phyloP scores from a whole-genome alignment of 176 grass and related monocot genomes.

The Aegilops speltoides region DNA sequence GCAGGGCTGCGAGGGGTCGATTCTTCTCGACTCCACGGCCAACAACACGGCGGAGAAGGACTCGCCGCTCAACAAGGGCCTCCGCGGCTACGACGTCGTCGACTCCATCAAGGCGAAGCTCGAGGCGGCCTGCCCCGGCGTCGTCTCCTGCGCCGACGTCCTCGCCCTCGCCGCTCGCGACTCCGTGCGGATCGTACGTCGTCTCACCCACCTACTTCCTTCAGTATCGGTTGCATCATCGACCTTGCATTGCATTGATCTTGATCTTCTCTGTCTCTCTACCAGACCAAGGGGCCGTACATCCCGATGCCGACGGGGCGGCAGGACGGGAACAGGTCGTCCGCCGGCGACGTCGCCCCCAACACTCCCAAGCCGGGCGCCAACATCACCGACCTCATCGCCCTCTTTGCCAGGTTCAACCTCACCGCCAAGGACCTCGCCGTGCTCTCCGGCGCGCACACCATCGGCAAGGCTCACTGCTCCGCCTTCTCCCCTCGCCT shows the following conservation, averaged over 20 bases:
- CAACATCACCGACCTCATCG: conserved; percentile 42
- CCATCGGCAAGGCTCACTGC: conserved; percentile 49
- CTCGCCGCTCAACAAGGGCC: conserved; percentile 54
- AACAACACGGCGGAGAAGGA: conserved; percentile 65
- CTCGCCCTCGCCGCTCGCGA: background rate
- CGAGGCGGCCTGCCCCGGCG: conserved; percentile 27
- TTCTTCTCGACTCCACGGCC: conserved; percentile 62
- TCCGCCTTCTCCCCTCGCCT: conserved; percentile 39
- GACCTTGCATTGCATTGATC: no score
- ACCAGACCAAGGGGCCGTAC: conserved; percentile 57
- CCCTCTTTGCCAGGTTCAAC: conserved; percentile 14
- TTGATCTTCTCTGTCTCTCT: no score
- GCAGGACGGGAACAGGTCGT: conserved; percentile 52
- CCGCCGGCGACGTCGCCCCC: conserved; percentile 33
- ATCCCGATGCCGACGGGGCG: conserved; percentile 37
- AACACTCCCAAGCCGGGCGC: conserved; percentile 41
- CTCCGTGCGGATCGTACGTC: conserved; percentile 12
- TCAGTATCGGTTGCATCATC: no score
- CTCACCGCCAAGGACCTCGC: conserved; percentile 14
- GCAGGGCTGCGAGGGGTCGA: conserved; percentile 70
- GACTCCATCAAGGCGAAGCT: conserved; percentile 66
- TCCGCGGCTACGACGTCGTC: conserved; percentile 50
- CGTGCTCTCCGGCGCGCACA: conserved; percentile 41
- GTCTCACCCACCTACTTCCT: no score
- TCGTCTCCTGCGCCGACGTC: conserved; percentile 14